Base-by-base conservation (phyloP, 495 filamentous ascomycete species). In the Sabuloglossum arenarium region DNA sequence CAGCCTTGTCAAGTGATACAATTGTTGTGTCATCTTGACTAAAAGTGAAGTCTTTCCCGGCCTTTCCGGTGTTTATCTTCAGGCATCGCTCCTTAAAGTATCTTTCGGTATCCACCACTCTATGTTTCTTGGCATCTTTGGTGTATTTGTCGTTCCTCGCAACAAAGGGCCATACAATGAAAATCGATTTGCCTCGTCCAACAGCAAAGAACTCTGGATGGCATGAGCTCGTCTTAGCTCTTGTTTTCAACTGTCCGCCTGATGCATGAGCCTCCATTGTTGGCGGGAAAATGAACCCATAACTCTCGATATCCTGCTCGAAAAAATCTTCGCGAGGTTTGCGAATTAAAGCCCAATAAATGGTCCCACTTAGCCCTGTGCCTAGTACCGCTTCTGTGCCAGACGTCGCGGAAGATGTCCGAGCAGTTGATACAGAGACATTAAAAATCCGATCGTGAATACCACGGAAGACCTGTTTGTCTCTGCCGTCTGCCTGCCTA, bases 31-130 rank as follows among this genome's bases (percentile, higher is more conserved):
- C 93, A 69, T 97, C 93, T 62, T 89, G 86, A 66, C 88, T 94
- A 70, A 99, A 99, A 49, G 82, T 79, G 65, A 97, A 99, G 62
- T 99, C 93, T 67, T 99, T 97, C 30, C 88, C 90, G 50, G 93
- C 93, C 69, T 99, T 99, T 53, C 93, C 93, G 55, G 88, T 96
- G 47, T 86, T 84, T 66, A 99, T 91, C 68, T 87, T 90, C 59
- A 95, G 73, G 39, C 82, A 79, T 62, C 84, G 89, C 59, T 94
- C 82, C 59, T 79, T 79, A 61, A 93, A 79, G 60, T 93, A 93
- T 62, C 80, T 86, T 64, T 93, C 85, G 4, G 77, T 85, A 64
- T 93, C 84, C 59, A 88, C 80, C 30, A 81, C 75, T 47, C 84
- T 82, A 59, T 82, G 78, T 52, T 77, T 70, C 19, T 31, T 39